These are phyloP conservation scores for Ormosia emarginata DNA, from an alignment of 306 rosid genomes.

Conservation along the genomic window DNA sequence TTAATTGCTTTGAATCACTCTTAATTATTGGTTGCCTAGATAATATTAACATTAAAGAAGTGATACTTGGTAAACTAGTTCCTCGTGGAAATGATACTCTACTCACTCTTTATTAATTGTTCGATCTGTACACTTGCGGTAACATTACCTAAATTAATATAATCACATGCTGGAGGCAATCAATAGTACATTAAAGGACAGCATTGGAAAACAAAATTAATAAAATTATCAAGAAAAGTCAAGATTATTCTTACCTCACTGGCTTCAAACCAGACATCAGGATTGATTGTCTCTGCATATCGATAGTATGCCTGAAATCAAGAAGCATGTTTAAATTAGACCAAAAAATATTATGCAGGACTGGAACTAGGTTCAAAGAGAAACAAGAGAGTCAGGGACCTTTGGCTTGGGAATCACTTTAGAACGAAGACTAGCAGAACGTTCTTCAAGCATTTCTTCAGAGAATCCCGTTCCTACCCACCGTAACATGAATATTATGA, in stretches of 20 bases:
- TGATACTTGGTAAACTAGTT: too few species aligned
- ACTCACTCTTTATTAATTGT: too few species aligned
- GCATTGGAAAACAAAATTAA: neutral
- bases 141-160: too few species aligned
- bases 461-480: constrained; percentile 80
- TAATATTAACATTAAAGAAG: too few species aligned
- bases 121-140: too few species aligned
- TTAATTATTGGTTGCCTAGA: too few species aligned
- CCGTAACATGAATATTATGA: constrained; percentile 13
- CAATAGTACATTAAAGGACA: neutral
- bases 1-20: too few species aligned
- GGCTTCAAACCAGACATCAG: constrained; percentile 97
- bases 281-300: constrained; percentile 61
- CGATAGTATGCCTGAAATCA: constrained; percentile 69
- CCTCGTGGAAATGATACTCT: too few species aligned
- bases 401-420: constrained; percentile 80
- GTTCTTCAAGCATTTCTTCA: constrained; percentile 69
- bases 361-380: neutral
- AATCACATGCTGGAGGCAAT: too few species aligned
- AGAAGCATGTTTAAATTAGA: constrained; percentile 12
- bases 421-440: constrained; percentile 71
- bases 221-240: constrained; percentile 1
- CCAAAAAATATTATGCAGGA: constrained; percentile 10
- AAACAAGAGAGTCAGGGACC: constrained; percentile 41
- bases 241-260: constrained; percentile 53